These are phyloP conservation scores for Corinectria fuckeliana DNA, from an alignment of 2,329 filamentous ascomycete genomes.

Conservation along the genomic window DNA sequence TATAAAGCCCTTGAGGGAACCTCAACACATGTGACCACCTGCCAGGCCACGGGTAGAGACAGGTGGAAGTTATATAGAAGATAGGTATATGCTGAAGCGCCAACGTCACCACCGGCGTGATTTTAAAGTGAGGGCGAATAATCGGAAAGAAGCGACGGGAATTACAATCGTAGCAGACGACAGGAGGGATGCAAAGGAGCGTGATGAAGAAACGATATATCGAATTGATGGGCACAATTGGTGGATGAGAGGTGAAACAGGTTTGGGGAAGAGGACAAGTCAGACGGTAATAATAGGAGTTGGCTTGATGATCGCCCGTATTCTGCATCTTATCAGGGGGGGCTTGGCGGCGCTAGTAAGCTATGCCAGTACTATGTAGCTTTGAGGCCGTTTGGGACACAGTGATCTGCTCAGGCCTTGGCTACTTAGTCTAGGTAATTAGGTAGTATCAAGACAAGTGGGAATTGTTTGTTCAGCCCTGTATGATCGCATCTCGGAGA, in stretches of 20 bases:
- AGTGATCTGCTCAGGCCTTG: neutral
- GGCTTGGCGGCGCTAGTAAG: constrained; percentile 26
- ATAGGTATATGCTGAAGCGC: constrained; percentile 7
- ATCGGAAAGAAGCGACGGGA: neutral
- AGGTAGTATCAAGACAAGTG: too few relatives aligned
- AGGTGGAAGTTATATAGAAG: neutral
- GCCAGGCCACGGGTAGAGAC: constrained; percentile 4
- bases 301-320: constrained; percentile 24
- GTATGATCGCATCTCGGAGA: neutral
- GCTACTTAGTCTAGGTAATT: too few relatives aligned
- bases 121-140: neutral
- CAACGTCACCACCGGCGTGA: constrained; percentile 19
- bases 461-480: neutral
- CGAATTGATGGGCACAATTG: neutral
- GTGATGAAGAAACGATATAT: constrained; percentile 1
- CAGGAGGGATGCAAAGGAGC: neutral
- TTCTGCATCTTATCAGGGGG: constrained; percentile 34
- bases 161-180: constrained; percentile 11
- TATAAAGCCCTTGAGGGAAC: constrained; percentile 1
- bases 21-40: constrained; percentile 11
- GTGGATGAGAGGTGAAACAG: constrained; percentile 29
- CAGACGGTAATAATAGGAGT: constrained; percentile 30
- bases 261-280: constrained; percentile 34
- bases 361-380: constrained; percentile 20
- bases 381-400: neutral